Percentiles rank a stretch among this genome's conserved stretches.
Evolutionary conservation across 2,329 filamentous ascomycete species (phyloP).

Genomic region (Alternaria brassicae): DNA sequence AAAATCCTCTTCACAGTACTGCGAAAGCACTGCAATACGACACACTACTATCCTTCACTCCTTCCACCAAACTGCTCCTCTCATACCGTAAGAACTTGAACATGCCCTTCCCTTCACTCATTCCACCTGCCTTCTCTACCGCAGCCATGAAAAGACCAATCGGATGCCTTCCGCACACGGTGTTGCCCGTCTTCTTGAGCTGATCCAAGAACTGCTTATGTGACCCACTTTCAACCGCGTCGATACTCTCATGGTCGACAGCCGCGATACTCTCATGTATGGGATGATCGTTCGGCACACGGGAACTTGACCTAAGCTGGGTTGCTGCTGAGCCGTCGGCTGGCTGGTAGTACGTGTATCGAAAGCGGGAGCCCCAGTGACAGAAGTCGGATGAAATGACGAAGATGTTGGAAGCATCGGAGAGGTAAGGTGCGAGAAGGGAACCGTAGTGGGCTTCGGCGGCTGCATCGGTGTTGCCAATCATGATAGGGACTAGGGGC

Average conservation of each 20-base stretch:
- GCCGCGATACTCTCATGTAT: slow-evolving; percentile 87
- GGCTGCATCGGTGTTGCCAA: slow-evolving; percentile 73
- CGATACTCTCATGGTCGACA: slow-evolving; percentile 83
- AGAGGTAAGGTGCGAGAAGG: slow-evolving; percentile 78
- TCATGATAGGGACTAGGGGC: slow-evolving; percentile 80
- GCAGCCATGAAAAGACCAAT: slow-evolving; percentile 93
- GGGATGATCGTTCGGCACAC: slow-evolving; percentile 55
- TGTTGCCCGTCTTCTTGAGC: slow-evolving; percentile 79
- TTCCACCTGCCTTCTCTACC: slow-evolving; percentile 65
- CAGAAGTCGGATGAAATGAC: slow-evolving; percentile 96
- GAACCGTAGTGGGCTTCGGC: slow-evolving; percentile 74
- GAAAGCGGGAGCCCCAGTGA: slow-evolving; percentile 88
- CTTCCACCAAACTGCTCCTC: slow-evolving; percentile 76
- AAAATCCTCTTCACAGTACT: slow-evolving; percentile 50
- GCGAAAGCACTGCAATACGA: slow-evolving; percentile 96
- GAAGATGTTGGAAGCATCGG: slow-evolving; percentile 78
- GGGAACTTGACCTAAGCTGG: slow-evolving; percentile 50
- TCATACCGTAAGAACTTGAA: slow-evolving; percentile 89
- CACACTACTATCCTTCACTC: slow-evolving; percentile 79
- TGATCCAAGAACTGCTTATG: slow-evolving; percentile 74
- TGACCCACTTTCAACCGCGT: slow-evolving; percentile 78
- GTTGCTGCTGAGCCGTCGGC: slow-evolving; percentile 49
- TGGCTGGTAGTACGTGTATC: slow-evolving; percentile 79
- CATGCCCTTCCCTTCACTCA: slow-evolving; percentile 61
- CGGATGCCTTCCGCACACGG: slow-evolving; percentile 92